Percentiles rank a stretch among this genome's conserved stretches.
phyloP scores from a whole-genome alignment of 306 rosid species.

The Quercus suber region DNA sequence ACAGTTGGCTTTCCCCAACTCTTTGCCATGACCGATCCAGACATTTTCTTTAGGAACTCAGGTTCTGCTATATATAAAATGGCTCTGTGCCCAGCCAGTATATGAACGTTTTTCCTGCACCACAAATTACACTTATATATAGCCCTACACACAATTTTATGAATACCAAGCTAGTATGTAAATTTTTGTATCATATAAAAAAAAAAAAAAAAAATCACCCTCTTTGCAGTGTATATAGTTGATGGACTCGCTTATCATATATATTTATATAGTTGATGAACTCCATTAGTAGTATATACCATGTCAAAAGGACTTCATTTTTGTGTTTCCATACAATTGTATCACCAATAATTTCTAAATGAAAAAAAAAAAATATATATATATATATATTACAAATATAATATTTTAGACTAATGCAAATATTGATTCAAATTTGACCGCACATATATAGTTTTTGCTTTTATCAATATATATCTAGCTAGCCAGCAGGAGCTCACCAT shows the following conservation, averaged over 20 bases:
- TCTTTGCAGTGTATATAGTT: neutral
- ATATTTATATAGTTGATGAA: neutral
- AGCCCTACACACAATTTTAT: neutral
- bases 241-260: neutral
- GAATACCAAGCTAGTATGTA: neutral
- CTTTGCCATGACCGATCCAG: conserved; percentile 53
- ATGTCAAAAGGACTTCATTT: too few species aligned
- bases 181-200: neutral
- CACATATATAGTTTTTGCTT: too few species aligned
- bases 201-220: neutral
- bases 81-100: conserved; percentile 91
- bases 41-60: conserved; percentile 60
- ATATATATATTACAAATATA: neutral
- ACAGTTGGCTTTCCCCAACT: conserved; percentile 80
- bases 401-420: too few species aligned
- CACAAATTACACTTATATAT: neutral
- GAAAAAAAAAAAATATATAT: too few species aligned
- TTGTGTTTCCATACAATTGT: too few species aligned
- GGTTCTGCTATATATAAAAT: conserved; percentile 72
- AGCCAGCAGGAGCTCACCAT: conserved; percentile 42
- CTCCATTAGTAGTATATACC: neutral
- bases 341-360: too few species aligned
- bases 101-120: conserved; percentile 61
- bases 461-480: too few species aligned
- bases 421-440: too few species aligned